Evolutionary conservation across 495 filamentous ascomycete species (phyloP).

Genomic region (Penicillium psychrofluorescens): DNA sequence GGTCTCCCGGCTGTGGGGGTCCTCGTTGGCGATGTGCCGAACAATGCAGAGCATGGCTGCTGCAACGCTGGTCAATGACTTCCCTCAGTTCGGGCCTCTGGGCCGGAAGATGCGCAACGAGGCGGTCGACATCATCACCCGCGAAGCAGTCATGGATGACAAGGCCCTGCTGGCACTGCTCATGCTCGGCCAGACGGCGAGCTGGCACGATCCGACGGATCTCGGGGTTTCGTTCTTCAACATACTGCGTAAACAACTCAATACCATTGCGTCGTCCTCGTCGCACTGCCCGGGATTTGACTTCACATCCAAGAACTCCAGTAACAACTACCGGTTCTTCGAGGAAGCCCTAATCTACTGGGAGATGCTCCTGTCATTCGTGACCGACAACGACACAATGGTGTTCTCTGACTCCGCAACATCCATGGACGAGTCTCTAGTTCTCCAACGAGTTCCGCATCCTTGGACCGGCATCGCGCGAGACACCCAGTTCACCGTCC

Average conservation of each 20-base stretch:
- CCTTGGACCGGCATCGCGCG: conserved; percentile 54
- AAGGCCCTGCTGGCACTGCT: conserved; percentile 46
- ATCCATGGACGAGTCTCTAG: conserved; percentile 19
- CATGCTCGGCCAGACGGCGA: conserved; percentile 49
- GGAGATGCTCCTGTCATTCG: conserved; percentile 54
- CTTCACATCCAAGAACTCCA: conserved; percentile 16
- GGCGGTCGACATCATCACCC: conserved; percentile 39
- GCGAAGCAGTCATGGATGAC: conserved; percentile 36
- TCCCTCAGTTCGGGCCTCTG: conserved; percentile 44
- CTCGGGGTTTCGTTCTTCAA: conserved; percentile 46
- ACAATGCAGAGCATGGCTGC: conserved; percentile 57
- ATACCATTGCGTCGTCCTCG: conserved; percentile 16
- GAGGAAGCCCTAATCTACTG: conserved; percentile 52
- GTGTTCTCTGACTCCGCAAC: conserved; percentile 13
- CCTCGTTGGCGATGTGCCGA: conserved; percentile 49
- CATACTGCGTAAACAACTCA: conserved; percentile 36
- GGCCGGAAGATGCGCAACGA: conserved; percentile 48
- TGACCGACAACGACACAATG: conserved; percentile 39
- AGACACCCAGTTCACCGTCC: conserved; percentile 45
- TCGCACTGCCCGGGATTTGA: conserved; percentile 3
- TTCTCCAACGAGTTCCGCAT: conserved; percentile 42
- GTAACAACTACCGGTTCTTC: conserved; percentile 50
- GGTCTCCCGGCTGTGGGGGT: conserved; percentile 48
- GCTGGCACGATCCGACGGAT: conserved; percentile 50
- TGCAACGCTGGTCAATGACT: conserved; percentile 49